Percentiles rank a stretch among this genome's conserved stretches.
Evolutionary conservation across 2,329 filamentous ascomycete genomes (phyloP).

Genomic region (Fulvia fulva): DNA sequence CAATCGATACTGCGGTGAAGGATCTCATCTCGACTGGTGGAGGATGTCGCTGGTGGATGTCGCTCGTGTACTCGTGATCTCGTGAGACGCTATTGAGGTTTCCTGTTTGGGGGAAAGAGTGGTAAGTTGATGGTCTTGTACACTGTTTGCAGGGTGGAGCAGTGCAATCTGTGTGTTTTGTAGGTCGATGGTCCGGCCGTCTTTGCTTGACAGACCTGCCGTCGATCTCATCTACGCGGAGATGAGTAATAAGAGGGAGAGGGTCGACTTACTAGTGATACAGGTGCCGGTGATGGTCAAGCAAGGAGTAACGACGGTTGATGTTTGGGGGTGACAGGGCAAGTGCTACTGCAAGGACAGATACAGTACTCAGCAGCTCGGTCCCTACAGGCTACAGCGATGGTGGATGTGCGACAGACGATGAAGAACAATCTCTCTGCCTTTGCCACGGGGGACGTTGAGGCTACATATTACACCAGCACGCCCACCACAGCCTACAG

Average conservation of each 20-base stretch:
- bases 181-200: not conserved
- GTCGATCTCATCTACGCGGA: not conserved
- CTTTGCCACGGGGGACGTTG: not conserved
- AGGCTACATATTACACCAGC: not conserved
- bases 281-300: not conserved
- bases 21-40: constrained; percentile 41
- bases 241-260: not conserved
- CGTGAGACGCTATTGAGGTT: constrained; percentile 1
- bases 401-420: not conserved
- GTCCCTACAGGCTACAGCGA: not conserved
- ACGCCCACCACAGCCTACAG: not conserved
- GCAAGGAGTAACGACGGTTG: constrained; percentile 4
- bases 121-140: not conserved
- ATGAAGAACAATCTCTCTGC: not conserved
- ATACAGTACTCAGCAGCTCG: not conserved
- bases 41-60: not conserved
- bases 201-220: not conserved
- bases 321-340: not conserved
- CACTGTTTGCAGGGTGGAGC: not conserved
- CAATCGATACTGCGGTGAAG: constrained; percentile 47
- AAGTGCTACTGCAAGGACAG: not conserved
- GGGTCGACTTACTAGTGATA: constrained; percentile 5
- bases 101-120: not conserved
- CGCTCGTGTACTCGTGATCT: constrained; percentile 7
- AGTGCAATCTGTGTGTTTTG: not conserved